Base-by-base conservation (phyloP, 2,329 filamentous ascomycete genomes). In the Aspergillus carbonarius region DNA sequence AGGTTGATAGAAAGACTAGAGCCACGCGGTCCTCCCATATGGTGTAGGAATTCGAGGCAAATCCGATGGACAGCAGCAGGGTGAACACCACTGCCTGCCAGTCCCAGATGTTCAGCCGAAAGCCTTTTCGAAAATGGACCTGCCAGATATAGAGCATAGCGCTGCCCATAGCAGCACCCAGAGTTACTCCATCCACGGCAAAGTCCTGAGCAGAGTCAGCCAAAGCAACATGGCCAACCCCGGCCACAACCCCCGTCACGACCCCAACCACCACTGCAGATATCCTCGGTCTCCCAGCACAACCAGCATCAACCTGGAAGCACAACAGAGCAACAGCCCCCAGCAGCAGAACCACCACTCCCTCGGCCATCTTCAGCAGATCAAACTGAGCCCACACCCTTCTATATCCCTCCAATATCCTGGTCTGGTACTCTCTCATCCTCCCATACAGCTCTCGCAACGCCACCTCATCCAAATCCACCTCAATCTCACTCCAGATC, bases 1-100 rank as follows among this genome's bases (percentile, higher is more conserved):
- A 96, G 0, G 92, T 93, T 2, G 87, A 86, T 59, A 96, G 85
- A 77, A 98, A 93, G 78, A 96, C 96, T 3, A 96, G 81, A 4
- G 96, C 82, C 57, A 96, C 96, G 7, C 91, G 90, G 69, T 98
- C 95, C 78, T 99, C 93, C 92, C 95, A 98, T 65, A 98, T 96
- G 0, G 93, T 97, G 76, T 92, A 99, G 0, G 93, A 98, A 77
- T 98, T 99, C 3, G 93, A 93, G 0, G 93, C 93, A 73, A 97
- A 98, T 2, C 76, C 73, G 40, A 82, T 82, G 53, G 79, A 77
- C 5, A 75, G 76, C n/a, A 87, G 75, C 10, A 87, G 75, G 35
- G 76, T 68, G 50, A 93, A 77, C 0, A 89, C 78, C 53, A 98
- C 30, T 18, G 79, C 4, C 89, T 76, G 2, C 87, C 64, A 18